Base-by-base conservation (phyloP, 2,329 filamentous ascomycete species). In the Amauroascus niger region DNA sequence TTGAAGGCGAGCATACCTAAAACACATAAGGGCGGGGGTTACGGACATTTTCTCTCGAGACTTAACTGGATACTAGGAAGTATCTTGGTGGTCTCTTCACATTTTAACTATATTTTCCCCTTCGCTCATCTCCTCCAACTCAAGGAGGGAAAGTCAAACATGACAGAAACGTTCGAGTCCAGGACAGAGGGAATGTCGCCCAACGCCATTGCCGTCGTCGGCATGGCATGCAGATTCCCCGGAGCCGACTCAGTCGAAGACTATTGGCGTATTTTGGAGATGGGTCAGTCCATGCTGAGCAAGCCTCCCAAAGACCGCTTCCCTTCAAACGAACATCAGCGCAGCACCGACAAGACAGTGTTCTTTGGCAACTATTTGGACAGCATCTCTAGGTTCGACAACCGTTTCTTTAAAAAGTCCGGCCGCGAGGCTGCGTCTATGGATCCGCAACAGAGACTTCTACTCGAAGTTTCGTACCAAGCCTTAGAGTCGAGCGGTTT, bases 371-470 rank as follows among this genome's bases (percentile, higher is more conserved):
- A 61, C 52, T 57, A 58, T 39, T 48, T 61, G 5, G 24, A 52
- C 1, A 63, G 45, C 40, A 60, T 3, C 48, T n/a, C 53, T 1
- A 24, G 45, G 2, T 70, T 70, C 33, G 68, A 70, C 54, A 59
- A 63, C 1, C 52, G 57, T 0, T 70, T 70, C 48, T 59, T 48
- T 28, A 48, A 26, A n/a, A 57, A 49, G 35, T 58, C 28, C 16
- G 44, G 32, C 16, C 55, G 52, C 7, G 60, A 63, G 45, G 58
- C 55, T 6, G 40, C 40, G 13, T 53, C 20, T 8, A 59, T 63
- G 48, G 62, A 63, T 53, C 60, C 62, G 18, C 58, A 62, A 46
- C 59, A 63, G 35, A 43, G 62, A 26, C 53, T 52, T 18, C 44
- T 60, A 9, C 50, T 63, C n/a, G 56, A 64, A 49, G 51, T 55